Evolutionary conservation across 495 filamentous ascomycete genomes (phyloP), one percentile per base, ranked within the genome.

Genomic region (Hypoxylon subgilvum): DNA sequence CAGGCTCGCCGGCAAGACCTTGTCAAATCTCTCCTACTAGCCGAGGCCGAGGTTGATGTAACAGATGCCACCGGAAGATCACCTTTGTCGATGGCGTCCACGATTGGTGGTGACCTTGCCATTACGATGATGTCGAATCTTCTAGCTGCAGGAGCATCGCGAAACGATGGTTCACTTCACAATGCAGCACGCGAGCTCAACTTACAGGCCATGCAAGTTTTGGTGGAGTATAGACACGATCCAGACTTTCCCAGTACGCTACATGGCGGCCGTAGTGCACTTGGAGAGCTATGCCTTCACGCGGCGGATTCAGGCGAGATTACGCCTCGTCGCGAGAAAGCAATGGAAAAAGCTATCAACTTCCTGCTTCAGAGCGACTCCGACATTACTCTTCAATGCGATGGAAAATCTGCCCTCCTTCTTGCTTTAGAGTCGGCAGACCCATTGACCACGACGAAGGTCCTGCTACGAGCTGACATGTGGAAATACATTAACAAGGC

Each of bases 131-230:
- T 81, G 77, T 66, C 70, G 0, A 76, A 65, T 48, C 63, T 81
- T 4, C 60, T 81, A 25, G 72, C 70, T 1, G 77, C 76, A 0
- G 74, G 74, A 1, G 75, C 78, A 10, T 74, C 76, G 0, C 71
- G 56, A 36, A 78, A 81, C 13, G 78, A 81, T 17, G 78, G 78
- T 0, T 79, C 76, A 0, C 62, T 81, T n/a, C 78, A 81, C 42
- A 81, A 79, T 39, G 74, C 75, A 2, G 72, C 78, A 0, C 61
- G 76, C 10, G 73, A 79, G 23, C 72, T 81, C 18, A 78, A 79
- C 41, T 35, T 79, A 0, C 54, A 59, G 21, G 72, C 77, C 0
- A 68, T 81, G 65, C 59, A 74, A 17, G 68, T 78, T 6, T 65
- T 81, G 9, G 58, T 79, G 3, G 65, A 79, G 17, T 69, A 67